These are phyloP conservation scores for Exophiala mesophila DNA, from an alignment of 2,329 filamentous ascomycete species.

Conservation along the genomic window DNA sequence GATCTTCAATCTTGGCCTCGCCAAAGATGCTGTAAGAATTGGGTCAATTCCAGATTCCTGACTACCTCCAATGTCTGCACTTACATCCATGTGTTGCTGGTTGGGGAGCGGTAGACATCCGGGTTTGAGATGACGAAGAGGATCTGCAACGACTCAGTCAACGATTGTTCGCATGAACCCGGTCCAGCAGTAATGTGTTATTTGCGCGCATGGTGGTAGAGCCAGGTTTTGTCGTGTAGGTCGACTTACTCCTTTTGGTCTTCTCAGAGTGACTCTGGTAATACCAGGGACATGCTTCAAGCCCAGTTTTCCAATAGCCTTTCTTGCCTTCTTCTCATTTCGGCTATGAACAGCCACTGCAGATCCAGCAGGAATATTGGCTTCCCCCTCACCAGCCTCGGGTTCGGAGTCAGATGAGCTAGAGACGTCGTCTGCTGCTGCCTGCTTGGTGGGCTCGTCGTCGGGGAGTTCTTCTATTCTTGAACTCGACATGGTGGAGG, in stretches of 20 bases:
- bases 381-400: conserved; percentile 41
- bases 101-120: conserved; percentile 98
- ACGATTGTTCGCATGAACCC: too few relatives aligned
- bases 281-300: conserved; percentile 95
- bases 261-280: conserved; percentile 93
- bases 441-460: conserved; percentile 76
- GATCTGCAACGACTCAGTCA: conserved; percentile 56
- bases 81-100: conserved; percentile 99
- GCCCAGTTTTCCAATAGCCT: conserved; percentile 97
- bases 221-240: too few relatives aligned
- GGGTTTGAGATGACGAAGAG: conserved; percentile 99
- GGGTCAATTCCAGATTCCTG: conserved; percentile 10
- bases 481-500: conserved; percentile 82
- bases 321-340: conserved; percentile 99
- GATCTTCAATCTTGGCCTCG: conserved; percentile 99
- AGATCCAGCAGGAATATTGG: conserved; percentile 74
- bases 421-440: conserved; percentile 66
- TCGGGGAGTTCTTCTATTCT: conserved; percentile 97
- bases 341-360: conserved; percentile 91
- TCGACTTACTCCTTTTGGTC: conserved; percentile 93
- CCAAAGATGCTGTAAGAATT: conserved; percentile 74
- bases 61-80: conserved; percentile 33
- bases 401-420: conserved; percentile 48
- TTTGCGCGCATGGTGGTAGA: too few relatives aligned
- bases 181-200: too few relatives aligned